These are phyloP conservation scores for Stellera chamaejasme DNA, from an alignment of 345 rosid species.

Conservation along the genomic window DNA sequence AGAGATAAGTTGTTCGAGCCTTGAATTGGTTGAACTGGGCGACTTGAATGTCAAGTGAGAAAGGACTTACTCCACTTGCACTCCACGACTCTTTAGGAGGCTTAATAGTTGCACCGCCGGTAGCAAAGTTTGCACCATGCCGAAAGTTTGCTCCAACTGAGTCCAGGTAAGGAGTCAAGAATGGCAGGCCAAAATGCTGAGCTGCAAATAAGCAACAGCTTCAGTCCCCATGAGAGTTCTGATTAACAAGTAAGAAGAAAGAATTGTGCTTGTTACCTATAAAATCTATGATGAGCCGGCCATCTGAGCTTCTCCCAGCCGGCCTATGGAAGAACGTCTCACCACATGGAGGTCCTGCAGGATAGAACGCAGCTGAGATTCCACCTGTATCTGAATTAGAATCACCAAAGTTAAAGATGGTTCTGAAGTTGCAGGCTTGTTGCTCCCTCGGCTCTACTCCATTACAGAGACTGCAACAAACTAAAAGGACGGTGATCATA, in stretches of 20 bases:
- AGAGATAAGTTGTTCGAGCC: slow-evolving; percentile 42
- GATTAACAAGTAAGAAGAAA: neutral
- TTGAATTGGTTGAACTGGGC: slow-evolving; percentile 58
- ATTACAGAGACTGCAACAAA: slow-evolving; percentile 11
- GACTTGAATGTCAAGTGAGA: slow-evolving; percentile 80
- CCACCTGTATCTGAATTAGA: slow-evolving; percentile 87
- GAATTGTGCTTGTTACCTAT: slow-evolving; percentile 34
- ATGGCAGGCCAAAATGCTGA: slow-evolving; percentile 58
- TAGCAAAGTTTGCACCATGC: slow-evolving; percentile 87
- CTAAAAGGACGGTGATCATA: neutral
- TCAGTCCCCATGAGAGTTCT: too few relatives aligned
- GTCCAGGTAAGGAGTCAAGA: slow-evolving; percentile 78
- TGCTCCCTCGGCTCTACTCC: slow-evolving; percentile 7
- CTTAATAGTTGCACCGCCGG: slow-evolving; percentile 83
- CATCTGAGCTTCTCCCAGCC: slow-evolving; percentile 60
- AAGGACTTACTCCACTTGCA: slow-evolving; percentile 77
- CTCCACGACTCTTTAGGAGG: slow-evolving; percentile 68
- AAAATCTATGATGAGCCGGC: slow-evolving; percentile 75
- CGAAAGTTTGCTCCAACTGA: slow-evolving; percentile 69
- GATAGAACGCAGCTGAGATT: slow-evolving; percentile 70
- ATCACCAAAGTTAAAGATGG: slow-evolving; percentile 86
- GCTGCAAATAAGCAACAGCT: slow-evolving; percentile 31
- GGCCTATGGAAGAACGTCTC: slow-evolving; percentile 56
- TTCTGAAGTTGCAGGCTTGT: slow-evolving; percentile 45
- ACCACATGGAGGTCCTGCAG: slow-evolving; percentile 51